A percentile compares a stretch with the other conserved stretches of the same genome.
Conservation (phyloP, 2,329 filamentous ascomycete species). For the Mycosphaerella sp. region DNA sequence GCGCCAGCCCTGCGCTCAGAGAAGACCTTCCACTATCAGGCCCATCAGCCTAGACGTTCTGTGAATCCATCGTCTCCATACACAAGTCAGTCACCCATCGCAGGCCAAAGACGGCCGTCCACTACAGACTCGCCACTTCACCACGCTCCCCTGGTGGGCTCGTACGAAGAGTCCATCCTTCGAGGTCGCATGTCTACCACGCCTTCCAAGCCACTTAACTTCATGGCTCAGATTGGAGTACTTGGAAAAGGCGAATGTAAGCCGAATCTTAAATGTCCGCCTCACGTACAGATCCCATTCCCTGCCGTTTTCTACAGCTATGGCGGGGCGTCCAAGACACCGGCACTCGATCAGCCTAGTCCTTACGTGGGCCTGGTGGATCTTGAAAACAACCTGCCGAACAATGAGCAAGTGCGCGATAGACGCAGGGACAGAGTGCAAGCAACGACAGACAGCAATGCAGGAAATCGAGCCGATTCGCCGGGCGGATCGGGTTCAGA, state of each 20-base stretch:
- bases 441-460: conserved; percentile 19
- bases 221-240: conserved; percentile 91
- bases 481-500: conserved; percentile 25
- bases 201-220: conserved; percentile 85
- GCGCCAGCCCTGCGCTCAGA: conserved; percentile 52
- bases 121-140: conserved; percentile 75
- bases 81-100: conserved; percentile 40
- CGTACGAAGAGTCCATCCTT: conserved; percentile 94
- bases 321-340: conserved; percentile 58
- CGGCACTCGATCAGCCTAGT: conserved; percentile 77
- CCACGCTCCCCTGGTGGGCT: conserved; percentile 93
- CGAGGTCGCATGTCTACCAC: conserved; percentile 94
- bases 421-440: conserved; percentile 32
- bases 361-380: conserved; percentile 94
- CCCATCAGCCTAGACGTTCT: conserved; percentile 71
- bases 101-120: conserved; percentile 60
- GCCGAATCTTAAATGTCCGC: conserved; percentile 72
- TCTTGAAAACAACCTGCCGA: conserved; percentile 68
- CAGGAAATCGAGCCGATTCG: conserved; percentile 30
- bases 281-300: conserved; percentile 85
- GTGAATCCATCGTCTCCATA: conserved; percentile 51
- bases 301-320: conserved; percentile 97
- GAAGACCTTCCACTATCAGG: conserved; percentile 60
- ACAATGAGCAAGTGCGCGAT: conserved; percentile 22
- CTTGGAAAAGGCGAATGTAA: conserved; percentile 86